Evolutionary conservation across 495 filamentous ascomycete species (phyloP).

Genomic region (Neurospora hispaniola): DNA sequence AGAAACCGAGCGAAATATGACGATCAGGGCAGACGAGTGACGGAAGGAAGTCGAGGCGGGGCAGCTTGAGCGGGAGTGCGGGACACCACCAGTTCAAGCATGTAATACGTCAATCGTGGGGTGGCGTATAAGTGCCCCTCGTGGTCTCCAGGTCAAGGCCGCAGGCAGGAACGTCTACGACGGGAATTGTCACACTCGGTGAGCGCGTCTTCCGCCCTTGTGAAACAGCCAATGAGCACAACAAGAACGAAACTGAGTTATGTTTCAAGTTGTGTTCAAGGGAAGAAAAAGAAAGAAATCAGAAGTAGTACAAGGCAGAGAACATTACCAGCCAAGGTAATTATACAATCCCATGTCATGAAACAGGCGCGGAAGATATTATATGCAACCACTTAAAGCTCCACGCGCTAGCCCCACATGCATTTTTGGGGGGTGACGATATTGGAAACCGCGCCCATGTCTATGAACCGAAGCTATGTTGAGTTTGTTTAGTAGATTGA

Average conservation of each 20-base stretch:
- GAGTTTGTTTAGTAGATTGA: neutral
- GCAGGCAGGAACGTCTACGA: neutral
- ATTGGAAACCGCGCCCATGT: neutral
- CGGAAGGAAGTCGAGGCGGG: neutral
- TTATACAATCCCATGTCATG: neutral
- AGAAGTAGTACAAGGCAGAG: neutral
- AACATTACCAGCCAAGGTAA: neutral
- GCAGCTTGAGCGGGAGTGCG: neutral
- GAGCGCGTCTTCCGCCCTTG: neutral
- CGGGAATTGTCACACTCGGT: neutral
- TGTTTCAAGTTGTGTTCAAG: neutral
- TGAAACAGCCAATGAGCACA: neutral
- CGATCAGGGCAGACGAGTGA: neutral
- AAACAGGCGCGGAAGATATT: neutral
- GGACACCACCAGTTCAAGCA: neutral
- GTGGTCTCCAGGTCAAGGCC: neutral
- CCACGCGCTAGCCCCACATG: neutral
- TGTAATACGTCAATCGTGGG: neutral
- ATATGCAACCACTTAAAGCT: neutral
- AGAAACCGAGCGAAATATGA: neutral
- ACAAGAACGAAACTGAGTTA: neutral
- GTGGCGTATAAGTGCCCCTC: neutral
- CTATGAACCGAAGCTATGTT: too few relatives aligned
- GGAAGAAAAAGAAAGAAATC: neutral
- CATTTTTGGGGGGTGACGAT: neutral